Evolutionary conservation across 768 basidiomycete genomes (phyloP).

Genomic region (Kwoniella sp.): DNA sequence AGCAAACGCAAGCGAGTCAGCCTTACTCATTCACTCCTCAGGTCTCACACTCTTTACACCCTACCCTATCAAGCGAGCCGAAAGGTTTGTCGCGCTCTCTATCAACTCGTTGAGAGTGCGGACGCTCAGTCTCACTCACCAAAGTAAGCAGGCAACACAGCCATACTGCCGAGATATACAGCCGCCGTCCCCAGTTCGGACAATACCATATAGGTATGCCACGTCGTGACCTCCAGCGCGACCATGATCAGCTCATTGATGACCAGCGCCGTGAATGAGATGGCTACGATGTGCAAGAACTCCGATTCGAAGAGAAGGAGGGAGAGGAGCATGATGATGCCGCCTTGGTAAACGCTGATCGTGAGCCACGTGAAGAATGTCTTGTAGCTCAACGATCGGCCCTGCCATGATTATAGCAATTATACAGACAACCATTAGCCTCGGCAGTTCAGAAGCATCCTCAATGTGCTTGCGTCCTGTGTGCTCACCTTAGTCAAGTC

Average conservation of each 20-base stretch:
- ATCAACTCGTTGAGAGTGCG: too few species aligned
- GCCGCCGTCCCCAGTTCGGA: constrained; percentile 85
- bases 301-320: constrained; percentile 95
- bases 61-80: too few species aligned
- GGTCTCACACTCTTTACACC: too few species aligned
- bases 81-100: too few species aligned
- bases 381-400: constrained; percentile 91
- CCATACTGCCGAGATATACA: constrained; percentile 87
- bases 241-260: constrained; percentile 99
- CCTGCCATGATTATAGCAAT: constrained; percentile 60
- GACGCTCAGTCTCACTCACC: too few species aligned
- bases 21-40: background rate
- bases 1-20: background rate
- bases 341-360: constrained; percentile 97
- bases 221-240: constrained; percentile 94
- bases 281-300: constrained; percentile 96
- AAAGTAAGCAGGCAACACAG: constrained; percentile 94
- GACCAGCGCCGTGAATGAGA: constrained; percentile 93
- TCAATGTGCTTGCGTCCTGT: too few species aligned
- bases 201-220: constrained; percentile 95
- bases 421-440: too few species aligned
- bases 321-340: constrained; percentile 98
- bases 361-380: constrained; percentile 98
- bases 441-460: too few species aligned
- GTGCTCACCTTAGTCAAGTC: constrained; percentile 91